A percentile compares a stretch with the other conserved stretches of the same genome.
Evolutionary conservation across 2,329 filamentous ascomycete genomes (phyloP).

Genomic region (Acrocalymma vagum): DNA sequence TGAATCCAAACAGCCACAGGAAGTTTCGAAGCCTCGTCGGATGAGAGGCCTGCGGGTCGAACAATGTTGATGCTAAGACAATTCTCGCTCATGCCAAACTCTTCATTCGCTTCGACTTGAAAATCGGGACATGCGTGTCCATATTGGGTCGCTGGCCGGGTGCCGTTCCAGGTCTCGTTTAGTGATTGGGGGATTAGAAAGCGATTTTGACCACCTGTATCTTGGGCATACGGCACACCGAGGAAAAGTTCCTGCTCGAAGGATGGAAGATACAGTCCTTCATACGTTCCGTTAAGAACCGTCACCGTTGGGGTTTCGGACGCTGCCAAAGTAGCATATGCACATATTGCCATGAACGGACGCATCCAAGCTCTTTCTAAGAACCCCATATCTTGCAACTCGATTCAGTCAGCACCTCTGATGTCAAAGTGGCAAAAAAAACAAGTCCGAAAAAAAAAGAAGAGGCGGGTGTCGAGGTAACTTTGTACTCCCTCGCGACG

Average conservation of each 20-base stretch:
- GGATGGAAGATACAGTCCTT: slow-evolving; percentile 38
- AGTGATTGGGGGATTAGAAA: slow-evolving; percentile 61
- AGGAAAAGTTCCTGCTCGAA: slow-evolving; percentile 58
- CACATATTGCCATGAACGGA: slow-evolving; percentile 17
- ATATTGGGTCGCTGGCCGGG: slow-evolving; percentile 51
- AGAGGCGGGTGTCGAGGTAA: too few species aligned
- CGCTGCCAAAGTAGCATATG: slow-evolving; percentile 17
- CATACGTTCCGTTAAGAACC: slow-evolving; percentile 46
- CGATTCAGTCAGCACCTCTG: too few species aligned
- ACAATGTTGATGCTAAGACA: slow-evolving; percentile 71
- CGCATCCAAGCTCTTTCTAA: slow-evolving; percentile 27
- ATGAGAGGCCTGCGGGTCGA: slow-evolving; percentile 57
- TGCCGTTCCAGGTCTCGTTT: slow-evolving; percentile 53
- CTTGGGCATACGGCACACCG: slow-evolving; percentile 65
- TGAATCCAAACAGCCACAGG: slow-evolving; percentile 71
- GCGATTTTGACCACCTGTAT: slow-evolving; percentile 62
- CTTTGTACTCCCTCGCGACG: too few species aligned
- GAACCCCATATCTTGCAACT: too few species aligned
- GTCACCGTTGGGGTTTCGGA: slow-evolving; percentile 36
- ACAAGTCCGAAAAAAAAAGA: too few species aligned
- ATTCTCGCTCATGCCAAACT: slow-evolving; percentile 60
- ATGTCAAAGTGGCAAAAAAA: too few species aligned
- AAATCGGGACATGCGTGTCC: slow-evolving; percentile 51
- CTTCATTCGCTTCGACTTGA: slow-evolving; percentile 26
- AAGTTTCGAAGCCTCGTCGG: slow-evolving; percentile 51